These are phyloP conservation scores for Zangia roseola DNA, from an alignment of 768 basidiomycete species.

Conservation along the genomic window DNA sequence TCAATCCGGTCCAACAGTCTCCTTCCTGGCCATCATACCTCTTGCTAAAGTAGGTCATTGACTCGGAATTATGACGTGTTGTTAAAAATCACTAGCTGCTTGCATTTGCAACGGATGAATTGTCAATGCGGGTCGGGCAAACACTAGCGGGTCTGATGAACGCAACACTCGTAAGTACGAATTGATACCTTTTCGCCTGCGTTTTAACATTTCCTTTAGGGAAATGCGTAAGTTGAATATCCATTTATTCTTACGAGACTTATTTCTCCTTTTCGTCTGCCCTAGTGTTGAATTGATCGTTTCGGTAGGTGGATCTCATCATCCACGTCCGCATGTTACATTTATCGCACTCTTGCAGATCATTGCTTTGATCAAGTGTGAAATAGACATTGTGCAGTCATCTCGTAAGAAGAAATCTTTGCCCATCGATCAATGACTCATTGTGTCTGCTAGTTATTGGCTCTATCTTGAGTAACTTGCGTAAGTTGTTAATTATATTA, in stretches of 20 bases:
- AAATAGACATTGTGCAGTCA: constrained; percentile 78
- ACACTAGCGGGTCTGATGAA: constrained; percentile 83
- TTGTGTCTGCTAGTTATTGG: constrained; percentile 60
- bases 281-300: constrained; percentile 60
- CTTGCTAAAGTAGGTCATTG: constrained; percentile 60
- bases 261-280: background rate
- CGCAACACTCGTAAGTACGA: constrained; percentile 65
- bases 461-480: constrained; percentile 75
- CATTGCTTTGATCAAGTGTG: constrained; percentile 76
- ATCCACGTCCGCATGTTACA: background rate
- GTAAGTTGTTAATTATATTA: constrained; percentile 33
- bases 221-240: constrained; percentile 29
- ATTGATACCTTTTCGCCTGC: background rate
- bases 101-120: constrained; percentile 82
- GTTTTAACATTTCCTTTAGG: constrained; percentile 13
- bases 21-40: constrained; percentile 81
- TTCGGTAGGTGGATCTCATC: constrained; percentile 43
- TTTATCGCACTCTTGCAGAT: constrained; percentile 43
- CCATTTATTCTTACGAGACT: background rate
- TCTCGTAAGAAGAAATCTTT: constrained; percentile 50
- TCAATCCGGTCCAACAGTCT: constrained; percentile 43
- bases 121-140: constrained; percentile 79
- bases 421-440: constrained; percentile 1
- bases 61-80: background rate
- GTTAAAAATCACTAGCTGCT: constrained; percentile 49